Evolutionary conservation across 352 stramenopile species (phyloP), one percentile per base, ranked within the genome.

Genomic region (Globisporangium sylvaticum): DNA sequence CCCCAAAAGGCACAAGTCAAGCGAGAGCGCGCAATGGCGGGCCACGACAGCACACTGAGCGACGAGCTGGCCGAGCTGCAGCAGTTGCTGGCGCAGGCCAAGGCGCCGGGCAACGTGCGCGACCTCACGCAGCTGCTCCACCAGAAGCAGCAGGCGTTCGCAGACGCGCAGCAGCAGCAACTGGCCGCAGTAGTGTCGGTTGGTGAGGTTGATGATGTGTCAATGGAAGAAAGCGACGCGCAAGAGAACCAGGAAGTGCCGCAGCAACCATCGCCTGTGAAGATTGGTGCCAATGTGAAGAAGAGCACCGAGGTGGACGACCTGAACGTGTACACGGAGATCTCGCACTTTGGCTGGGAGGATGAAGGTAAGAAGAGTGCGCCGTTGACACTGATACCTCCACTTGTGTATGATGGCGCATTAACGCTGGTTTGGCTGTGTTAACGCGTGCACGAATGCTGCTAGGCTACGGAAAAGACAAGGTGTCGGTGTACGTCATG

Each of bases 311-410:
- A 66, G 5, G 29, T 63, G 0, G 75, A 77, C 9, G 83, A 95
- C 22, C 37, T 80, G n/a, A 76, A 73, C 31, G 72, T 78, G 32
- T 96, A 89, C 73, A 91, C 79, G n/a, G 87, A 94, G 68, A 93
- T 94, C 63, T 88, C 81, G 31, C 85, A 84, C 8, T 96, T 96
- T 65, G 84, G 87, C 20, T 96, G 88, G 88, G 88, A 96, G 63
- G 86, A 96, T 65, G 88, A 96, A 59, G 86, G 77, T 84, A 24
- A 9, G 9, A 29, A 39, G 10, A 24, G n/a, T 5, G 29, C 14
- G 3, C 24, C n/a, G 31, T 58, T 34, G 20, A 34, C 22, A 39
- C 4, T 18, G 15, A 32, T 29, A n/a, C 2, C 10, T 31, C 1
- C 1, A 3, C 31, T 48, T 53, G n/a, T 56, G 44, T 54, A 29